Percentiles rank a stretch among this genome's conserved stretches.
phyloP scores from a whole-genome alignment of 163 green algal species.

The Scenedesmus sp. region DNA sequence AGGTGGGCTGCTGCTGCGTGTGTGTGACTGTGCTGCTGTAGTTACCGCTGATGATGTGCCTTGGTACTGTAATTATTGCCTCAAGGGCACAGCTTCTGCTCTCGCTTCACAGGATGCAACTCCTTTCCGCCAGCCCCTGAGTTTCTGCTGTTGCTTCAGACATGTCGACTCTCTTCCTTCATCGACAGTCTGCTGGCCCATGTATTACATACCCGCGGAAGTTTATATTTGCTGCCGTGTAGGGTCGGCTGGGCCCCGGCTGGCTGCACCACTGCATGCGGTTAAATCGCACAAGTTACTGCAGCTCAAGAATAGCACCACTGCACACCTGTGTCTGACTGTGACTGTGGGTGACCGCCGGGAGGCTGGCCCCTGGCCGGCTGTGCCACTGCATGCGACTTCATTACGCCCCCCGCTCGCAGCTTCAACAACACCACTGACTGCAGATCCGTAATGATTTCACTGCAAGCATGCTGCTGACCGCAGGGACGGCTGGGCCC shows the following conservation, averaged over 20 bases:
- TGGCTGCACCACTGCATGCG: slow-evolving; percentile 90
- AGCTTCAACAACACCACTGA: too few species aligned
- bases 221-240: neutral
- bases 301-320: too few species aligned
- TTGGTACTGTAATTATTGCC: too few species aligned
- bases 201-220: neutral
- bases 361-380: too few species aligned
- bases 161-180: neutral
- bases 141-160: neutral
- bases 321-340: too few species aligned
- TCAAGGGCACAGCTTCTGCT: too few species aligned
- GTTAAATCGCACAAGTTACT: neutral
- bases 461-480: slow-evolving; percentile 79
- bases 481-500: slow-evolving; percentile 93
- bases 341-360: too few species aligned
- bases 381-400: neutral
- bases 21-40: neutral
- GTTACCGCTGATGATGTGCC: too few species aligned
- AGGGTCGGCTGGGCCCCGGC: slow-evolving; percentile 94
- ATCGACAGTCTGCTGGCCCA: neutral
- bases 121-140: too few species aligned
- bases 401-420: neutral
- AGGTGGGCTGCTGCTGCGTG: slow-evolving; percentile 82
- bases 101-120: too few species aligned
- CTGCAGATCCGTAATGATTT: too few species aligned